These are phyloP conservation scores for Clausena lansium DNA, from an alignment of 345 rosid genomes.

Conservation along the genomic window DNA sequence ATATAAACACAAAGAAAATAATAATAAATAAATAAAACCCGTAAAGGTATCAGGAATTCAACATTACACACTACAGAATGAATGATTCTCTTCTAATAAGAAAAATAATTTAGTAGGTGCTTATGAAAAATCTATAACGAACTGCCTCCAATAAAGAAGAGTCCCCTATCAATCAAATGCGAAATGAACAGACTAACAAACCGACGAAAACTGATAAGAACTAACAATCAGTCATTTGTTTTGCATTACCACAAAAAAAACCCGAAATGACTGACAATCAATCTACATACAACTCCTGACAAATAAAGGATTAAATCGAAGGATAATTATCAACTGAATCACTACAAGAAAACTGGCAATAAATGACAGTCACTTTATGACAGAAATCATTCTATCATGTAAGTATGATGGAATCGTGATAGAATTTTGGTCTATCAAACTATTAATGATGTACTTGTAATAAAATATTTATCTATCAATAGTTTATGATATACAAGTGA, in stretches of 20 bases:
- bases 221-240: not conserved
- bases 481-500: too few relatives aligned
- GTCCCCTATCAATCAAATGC: not conserved
- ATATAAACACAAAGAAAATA: too few relatives aligned
- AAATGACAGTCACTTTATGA: too few relatives aligned
- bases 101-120: not conserved
- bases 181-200: not conserved
- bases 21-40: too few relatives aligned
- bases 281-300: not conserved
- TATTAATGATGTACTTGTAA: too few relatives aligned
- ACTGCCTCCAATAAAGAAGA: not conserved
- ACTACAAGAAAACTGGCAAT: too few relatives aligned
- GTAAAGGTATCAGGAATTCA: too few relatives aligned
- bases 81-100: not conserved
- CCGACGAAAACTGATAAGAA: not conserved
- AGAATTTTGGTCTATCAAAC: too few relatives aligned
- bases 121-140: not conserved
- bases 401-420: too few relatives aligned
- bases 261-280: not conserved
- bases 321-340: not conserved
- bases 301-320: not conserved
- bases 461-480: too few relatives aligned
- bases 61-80: too few relatives aligned
- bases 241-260: not conserved
- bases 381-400: too few relatives aligned